Conservation (phyloP, 1,284 basidiomycete genomes). For the Ustanciosporium gigantosporum region DNA sequence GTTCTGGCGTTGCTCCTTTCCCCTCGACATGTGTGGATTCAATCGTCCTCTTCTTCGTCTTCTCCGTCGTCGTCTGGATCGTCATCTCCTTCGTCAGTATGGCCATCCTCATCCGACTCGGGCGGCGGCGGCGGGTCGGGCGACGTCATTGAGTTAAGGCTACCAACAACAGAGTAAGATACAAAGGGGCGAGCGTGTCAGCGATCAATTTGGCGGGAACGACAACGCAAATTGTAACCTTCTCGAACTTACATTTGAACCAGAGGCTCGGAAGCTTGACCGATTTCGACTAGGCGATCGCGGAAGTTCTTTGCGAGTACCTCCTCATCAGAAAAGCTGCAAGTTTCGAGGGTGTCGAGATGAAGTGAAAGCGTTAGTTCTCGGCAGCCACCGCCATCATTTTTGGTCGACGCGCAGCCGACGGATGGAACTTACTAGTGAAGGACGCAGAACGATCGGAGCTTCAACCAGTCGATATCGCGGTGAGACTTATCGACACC, state of each 20-base stretch:
- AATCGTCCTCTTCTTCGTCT: too few relatives aligned
- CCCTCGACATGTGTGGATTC: too few relatives aligned
- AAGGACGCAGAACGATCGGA: constrained; percentile 75
- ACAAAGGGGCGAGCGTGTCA: too few relatives aligned
- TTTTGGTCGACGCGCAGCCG: too few relatives aligned
- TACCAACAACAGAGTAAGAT: constrained; percentile 1
- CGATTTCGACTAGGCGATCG: constrained; percentile 68
- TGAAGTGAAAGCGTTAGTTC: too few relatives aligned
- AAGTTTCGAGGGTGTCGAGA: not conserved
- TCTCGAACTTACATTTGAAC: constrained; percentile 75
- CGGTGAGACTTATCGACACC: constrained; percentile 82
- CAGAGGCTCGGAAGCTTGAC: constrained; percentile 71
- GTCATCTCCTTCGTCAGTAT: not conserved
- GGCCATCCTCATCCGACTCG: constrained; percentile 6
- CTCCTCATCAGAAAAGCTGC: constrained; percentile 75
- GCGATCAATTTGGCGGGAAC: too few relatives aligned
- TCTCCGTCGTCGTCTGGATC: constrained; percentile 1
- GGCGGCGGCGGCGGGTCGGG: constrained; percentile 30
- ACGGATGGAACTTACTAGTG: constrained; percentile 67
- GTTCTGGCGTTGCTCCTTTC: too few relatives aligned
- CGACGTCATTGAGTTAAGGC: constrained; percentile 29
- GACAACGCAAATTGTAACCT: too few relatives aligned
- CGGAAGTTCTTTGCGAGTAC: constrained; percentile 73
- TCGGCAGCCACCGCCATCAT: too few relatives aligned
- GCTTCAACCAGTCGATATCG: constrained; percentile 83